Evolutionary conservation across 495 filamentous ascomycete species (phyloP), one percentile per base, ranked within the genome.

Genomic region (Lasiosphaeris hirsuta): DNA sequence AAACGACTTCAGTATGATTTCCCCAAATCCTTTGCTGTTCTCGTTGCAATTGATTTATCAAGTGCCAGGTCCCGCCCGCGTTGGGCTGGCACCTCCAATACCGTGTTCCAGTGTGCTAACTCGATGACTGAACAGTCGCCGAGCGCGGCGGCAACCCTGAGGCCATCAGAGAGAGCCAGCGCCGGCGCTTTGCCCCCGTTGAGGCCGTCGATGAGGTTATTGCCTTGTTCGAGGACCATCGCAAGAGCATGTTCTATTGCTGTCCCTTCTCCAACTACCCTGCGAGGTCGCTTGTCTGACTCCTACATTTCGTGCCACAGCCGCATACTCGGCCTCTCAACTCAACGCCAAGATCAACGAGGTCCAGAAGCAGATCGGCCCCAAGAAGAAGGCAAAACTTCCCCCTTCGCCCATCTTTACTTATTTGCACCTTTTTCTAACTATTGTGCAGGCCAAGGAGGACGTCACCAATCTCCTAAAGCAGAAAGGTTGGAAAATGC

Each of bases 171-270:
- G 90, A 96, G 72, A 90, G 86, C 64, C 94, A 98, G 72, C 80
- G 86, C 63, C 84, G 82, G 63, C 87, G 95, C 54, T 81, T 83
- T 75, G 93, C 89, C 30, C 80, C 86, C 2, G 89, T 89, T 63
- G 86, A 89, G 67, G 80, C 81, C 23, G 94, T 97, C 35, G 95
- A 98, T 73, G 88, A 96, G 73, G 85, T 98, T 39, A 90, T 96
- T 63, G 81, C 79, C 11, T 78, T 96, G 63, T 97, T 85, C 61
- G 90, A 96, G 69, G 91, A 95, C 63, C 90, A 92, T 66, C 83
- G 90, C 53, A 82, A 76, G 70, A 91, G 68, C 90, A 90, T 78
- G 63, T 77, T 69, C 23, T 30, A 5, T 30, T 30, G 23, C 5
- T 37, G n/a, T 40, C 54, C 34, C 42, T 50, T 51, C 45, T 30